Evolutionary conservation across 192 early-diverging fungal species (phyloP).

Genomic region (Coemansia sp.): DNA sequence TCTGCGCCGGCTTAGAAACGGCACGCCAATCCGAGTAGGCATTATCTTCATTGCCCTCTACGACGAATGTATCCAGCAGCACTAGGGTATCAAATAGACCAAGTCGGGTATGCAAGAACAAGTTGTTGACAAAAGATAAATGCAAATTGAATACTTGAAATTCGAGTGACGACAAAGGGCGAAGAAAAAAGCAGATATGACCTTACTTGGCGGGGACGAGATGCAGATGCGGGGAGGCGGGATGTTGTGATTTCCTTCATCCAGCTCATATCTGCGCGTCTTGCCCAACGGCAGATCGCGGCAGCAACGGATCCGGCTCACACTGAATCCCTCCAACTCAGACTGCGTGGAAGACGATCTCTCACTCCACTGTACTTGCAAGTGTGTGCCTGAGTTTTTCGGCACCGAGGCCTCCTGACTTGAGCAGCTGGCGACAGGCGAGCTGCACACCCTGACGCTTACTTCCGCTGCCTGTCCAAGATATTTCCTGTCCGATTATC

Average conservation of each 20-base stretch:
- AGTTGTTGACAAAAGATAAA: background rate
- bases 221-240: background rate
- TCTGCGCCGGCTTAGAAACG: conserved; percentile 29
- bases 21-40: conserved; percentile 32
- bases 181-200: background rate
- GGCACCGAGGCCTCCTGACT: background rate
- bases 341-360: background rate
- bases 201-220: background rate
- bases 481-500: background rate
- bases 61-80: background rate
- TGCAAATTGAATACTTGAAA: conserved; percentile 1
- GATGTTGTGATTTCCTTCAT: background rate
- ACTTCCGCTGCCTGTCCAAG: background rate
- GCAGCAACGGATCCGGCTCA: background rate
- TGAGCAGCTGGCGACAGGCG: background rate
- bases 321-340: background rate
- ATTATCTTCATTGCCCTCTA: conserved; percentile 13
- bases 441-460: conserved; percentile 1
- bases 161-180: background rate
- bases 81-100: background rate
- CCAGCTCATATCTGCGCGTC: background rate
- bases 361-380: background rate
- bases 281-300: conserved; percentile 1
- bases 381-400: background rate
- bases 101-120: background rate